These are phyloP conservation scores for Mucor mucedo DNA, from an alignment of 371 early-diverging fungal genomes.

Conservation along the genomic window DNA sequence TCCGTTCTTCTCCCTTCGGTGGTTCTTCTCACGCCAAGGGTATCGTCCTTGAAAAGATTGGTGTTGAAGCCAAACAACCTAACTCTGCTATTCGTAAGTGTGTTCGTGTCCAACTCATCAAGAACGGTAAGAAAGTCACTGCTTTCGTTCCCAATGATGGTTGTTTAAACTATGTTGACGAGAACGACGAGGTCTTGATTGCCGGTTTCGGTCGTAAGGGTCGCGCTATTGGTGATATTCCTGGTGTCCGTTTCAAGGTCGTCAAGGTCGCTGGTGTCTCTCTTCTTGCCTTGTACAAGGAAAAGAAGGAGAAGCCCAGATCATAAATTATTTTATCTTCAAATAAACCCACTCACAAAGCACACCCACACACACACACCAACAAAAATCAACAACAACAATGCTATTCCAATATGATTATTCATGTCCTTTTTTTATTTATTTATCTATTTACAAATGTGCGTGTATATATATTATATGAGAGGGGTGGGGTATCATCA, in stretches of 20 bases:
- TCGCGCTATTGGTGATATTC: slow-evolving; percentile 99
- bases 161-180: slow-evolving; percentile 98
- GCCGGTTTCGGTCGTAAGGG: slow-evolving; percentile 95
- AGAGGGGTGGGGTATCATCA: too few species aligned
- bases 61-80: slow-evolving; percentile 99
- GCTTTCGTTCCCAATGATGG: slow-evolving; percentile 99
- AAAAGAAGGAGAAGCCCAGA: slow-evolving; percentile 99
- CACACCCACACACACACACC: too few species aligned
- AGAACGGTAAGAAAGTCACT: slow-evolving; percentile 99
- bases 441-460: too few species aligned
- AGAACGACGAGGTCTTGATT: slow-evolving; percentile 97
- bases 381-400: too few species aligned
- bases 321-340: slow-evolving; percentile 65
- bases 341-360: too few species aligned
- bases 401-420: too few species aligned
- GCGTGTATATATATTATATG: too few species aligned
- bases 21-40: slow-evolving; percentile 99
- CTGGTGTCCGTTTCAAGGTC: slow-evolving; percentile 99
- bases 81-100: slow-evolving; percentile 99
- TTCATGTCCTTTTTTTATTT: too few species aligned
- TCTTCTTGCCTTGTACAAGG: slow-evolving; percentile 98
- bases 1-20: slow-evolving; percentile 97
- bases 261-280: slow-evolving; percentile 99
- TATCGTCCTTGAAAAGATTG: slow-evolving; percentile 99
- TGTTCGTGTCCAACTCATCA: slow-evolving; percentile 99